Conservation (phyloP, 768 basidiomycete genomes). For the Mycena amicta region DNA sequence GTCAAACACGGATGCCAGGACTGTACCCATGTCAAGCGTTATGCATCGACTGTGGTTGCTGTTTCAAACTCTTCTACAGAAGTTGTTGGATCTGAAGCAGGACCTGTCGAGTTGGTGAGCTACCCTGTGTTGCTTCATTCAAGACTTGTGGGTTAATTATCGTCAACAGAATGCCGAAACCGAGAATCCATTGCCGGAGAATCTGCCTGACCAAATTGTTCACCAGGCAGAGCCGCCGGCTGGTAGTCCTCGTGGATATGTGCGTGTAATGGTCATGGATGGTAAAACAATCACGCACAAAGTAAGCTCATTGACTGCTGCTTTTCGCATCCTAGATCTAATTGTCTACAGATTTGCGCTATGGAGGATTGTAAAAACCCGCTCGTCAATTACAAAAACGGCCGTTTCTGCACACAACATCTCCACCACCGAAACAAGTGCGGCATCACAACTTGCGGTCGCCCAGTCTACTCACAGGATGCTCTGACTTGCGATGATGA, state of each 20-base stretch:
- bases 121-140: not conserved
- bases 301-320: conserved; percentile 9
- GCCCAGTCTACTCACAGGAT: not conserved
- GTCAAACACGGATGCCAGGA: conserved; percentile 6
- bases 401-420: conserved; percentile 32
- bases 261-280: conserved; percentile 35
- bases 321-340: not conserved
- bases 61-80: not conserved
- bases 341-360: conserved; percentile 25
- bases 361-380: conserved; percentile 23
- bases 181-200: not conserved
- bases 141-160: not conserved
- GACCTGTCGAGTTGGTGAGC: conserved; percentile 2
- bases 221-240: not conserved
- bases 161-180: not conserved
- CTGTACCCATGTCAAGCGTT: conserved; percentile 14
- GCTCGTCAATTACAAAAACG: conserved; percentile 32
- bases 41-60: not conserved
- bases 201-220: not conserved
- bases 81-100: conserved; percentile 17
- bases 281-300: conserved; percentile 32
- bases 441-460: not conserved
- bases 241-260: conserved; percentile 20
- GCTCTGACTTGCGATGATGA: not conserved
- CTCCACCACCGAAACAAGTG: not conserved